Evolutionary conservation across 306 rosid species (phyloP), one percentile per base, ranked within the genome.

Genomic region (Mimosa bimucronata): DNA sequence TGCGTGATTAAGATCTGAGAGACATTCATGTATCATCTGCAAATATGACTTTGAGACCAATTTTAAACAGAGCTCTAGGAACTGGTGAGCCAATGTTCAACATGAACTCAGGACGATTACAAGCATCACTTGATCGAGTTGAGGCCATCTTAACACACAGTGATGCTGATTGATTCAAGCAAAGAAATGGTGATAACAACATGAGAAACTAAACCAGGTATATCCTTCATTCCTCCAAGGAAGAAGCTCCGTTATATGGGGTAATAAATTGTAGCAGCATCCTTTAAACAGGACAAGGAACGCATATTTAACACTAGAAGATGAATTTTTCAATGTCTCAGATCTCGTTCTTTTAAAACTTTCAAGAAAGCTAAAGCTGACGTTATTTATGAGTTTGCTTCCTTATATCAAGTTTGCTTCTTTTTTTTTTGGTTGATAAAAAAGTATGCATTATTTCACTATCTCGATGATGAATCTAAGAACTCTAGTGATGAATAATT

Each of bases 121-220:
- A 91, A 72, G 98, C 97, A 81, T 94, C 98, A 25, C 92, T 95
- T 68, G 98, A 95, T 83, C 88, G 98, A 87, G 90, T 95, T 25
- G 98, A 95, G 87, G 85, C 91, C 85, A 88, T 95, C 83, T 34
- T 95, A 81, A 95, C 96, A 66, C 92, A 91, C 76, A 79, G 76
- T 44, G 98, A 92, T 61, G 30, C 30, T 79, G 80, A 53, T 82
- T 79, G 79, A 67, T 57, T 37, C 81, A 16, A 66, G 28, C 46
- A 65, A 7, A 38, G 30, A 66, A 67, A 31, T 40, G 68, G 69
- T 73, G 75, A 46, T 71, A 57, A 12, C 40, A 4, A 9, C 6
- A 55, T 58, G 80, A 58, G 65, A 38, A 45, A 41, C 76, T 53
- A 71, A 72, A 45, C 61, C 60, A 79, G 93, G 88, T 83, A 79